phyloP scores from a whole-genome alignment of 768 basidiomycete genomes.

The Cystofilobasidium ferigula region DNA sequence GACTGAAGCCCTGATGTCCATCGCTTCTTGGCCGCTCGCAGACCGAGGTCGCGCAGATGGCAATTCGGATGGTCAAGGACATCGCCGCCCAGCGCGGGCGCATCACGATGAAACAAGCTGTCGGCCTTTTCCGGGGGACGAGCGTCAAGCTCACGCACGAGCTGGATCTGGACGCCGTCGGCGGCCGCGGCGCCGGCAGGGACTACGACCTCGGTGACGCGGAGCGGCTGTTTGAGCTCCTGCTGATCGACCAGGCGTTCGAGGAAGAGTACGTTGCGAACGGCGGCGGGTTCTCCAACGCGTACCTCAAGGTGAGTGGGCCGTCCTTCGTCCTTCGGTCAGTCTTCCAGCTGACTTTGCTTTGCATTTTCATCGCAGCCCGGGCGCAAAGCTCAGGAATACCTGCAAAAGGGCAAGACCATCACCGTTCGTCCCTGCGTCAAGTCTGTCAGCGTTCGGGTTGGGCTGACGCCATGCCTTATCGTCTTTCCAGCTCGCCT shows the following conservation, averaged over 20 bases:
- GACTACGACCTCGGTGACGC: constrained; percentile 48
- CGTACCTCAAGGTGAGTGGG: constrained; percentile 36
- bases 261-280: constrained; percentile 45
- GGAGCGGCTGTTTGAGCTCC: constrained; percentile 55
- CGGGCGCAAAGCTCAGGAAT: constrained; percentile 11
- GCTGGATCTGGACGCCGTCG: constrained; percentile 45
- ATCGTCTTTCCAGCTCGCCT: constrained; percentile 10
- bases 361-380: not conserved
- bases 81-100: constrained; percentile 44
- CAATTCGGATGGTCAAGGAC: constrained; percentile 51
- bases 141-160: constrained; percentile 44
- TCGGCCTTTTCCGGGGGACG: constrained; percentile 57
- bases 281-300: constrained; percentile 38
- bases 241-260: constrained; percentile 48
- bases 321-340: not conserved
- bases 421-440: not conserved
- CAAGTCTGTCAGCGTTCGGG: not conserved
- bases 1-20: not conserved
- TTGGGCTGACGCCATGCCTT: not conserved
- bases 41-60: constrained; percentile 47
- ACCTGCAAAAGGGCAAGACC: constrained; percentile 11
- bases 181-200: constrained; percentile 45
- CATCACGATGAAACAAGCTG: constrained; percentile 53
- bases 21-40: not conserved
- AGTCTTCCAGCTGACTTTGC: not conserved